Percentiles rank a stretch among this genome's conserved stretches.
Evolutionary conservation across 257 asterid genomes (phyloP).

Genomic region (Cinchona pubescens): DNA sequence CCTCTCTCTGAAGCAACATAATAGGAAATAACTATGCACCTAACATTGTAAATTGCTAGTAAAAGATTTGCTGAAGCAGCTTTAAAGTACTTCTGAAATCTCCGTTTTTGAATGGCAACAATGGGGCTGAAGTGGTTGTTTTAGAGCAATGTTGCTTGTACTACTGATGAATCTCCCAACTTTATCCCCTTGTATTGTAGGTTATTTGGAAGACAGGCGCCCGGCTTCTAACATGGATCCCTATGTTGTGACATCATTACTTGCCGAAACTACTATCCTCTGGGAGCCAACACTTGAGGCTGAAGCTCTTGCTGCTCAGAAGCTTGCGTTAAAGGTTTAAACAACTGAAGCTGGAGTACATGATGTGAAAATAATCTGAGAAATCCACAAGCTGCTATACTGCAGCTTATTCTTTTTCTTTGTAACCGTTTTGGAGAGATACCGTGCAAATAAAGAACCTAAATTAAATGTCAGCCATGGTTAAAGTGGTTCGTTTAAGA

Average conservation of each 20-base stretch:
- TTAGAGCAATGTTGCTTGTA: neutral
- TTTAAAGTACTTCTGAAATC: neutral
- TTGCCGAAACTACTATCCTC: constrained; percentile 81
- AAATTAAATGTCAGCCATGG: constrained; percentile 21
- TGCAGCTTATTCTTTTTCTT: constrained; percentile 27
- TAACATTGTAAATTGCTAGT: neutral
- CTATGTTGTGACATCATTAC: constrained; percentile 74
- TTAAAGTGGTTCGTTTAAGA: constrained; percentile 30
- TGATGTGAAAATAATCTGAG: constrained; percentile 5
- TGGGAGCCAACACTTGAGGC: constrained; percentile 96
- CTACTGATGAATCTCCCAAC: neutral
- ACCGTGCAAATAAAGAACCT: constrained; percentile 45
- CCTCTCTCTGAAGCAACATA: neutral
- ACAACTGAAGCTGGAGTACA: constrained; percentile 12
- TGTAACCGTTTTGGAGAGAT: constrained; percentile 22
- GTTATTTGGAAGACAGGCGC: constrained; percentile 96
- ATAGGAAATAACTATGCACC: neutral
- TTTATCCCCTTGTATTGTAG: constrained; percentile 27
- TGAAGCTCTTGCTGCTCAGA: constrained; percentile 88
- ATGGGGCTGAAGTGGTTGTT: neutral
- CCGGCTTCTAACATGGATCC: constrained; percentile 99
- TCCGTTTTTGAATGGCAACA: neutral
- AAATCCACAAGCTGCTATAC: constrained; percentile 18
- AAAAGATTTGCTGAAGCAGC: neutral
- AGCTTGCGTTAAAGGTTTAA: constrained; percentile 64